Conservation (phyloP, 352 stramenopile species). For the Phytophthora podocarpi region DNA sequence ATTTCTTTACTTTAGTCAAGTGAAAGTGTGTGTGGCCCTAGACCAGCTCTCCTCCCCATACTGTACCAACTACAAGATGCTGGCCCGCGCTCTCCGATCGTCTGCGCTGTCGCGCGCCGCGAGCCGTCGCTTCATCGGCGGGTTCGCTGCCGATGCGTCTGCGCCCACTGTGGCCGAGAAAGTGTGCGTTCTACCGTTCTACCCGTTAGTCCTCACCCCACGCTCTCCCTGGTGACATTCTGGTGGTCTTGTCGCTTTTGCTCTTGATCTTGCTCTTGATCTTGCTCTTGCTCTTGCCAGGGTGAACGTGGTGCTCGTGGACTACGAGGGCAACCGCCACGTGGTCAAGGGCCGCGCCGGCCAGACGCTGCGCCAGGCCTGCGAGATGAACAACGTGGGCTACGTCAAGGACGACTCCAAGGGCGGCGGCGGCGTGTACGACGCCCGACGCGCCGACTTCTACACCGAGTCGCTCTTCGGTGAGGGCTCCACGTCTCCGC, state of each 20-base stretch:
- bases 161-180: conserved; percentile 61
- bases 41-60: conserved; percentile 7
- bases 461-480: conserved; percentile 91
- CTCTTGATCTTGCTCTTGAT: background rate
- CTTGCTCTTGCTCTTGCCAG: conserved; percentile 36
- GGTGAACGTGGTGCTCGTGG: conserved; percentile 85
- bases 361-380: conserved; percentile 85
- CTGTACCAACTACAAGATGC: conserved; percentile 34
- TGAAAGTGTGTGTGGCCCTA: conserved; percentile 24
- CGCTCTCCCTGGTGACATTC: background rate
- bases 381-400: conserved; percentile 73
- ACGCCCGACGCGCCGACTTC: conserved; percentile 69
- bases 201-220: background rate
- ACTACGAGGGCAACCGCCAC: conserved; percentile 90
- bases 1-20: conserved; percentile 10
- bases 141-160: conserved; percentile 44
- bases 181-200: conserved; percentile 45
- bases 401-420: conserved; percentile 89
- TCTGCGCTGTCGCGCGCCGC: conserved; percentile 33
- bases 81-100: conserved; percentile 46
- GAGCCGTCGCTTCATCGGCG: conserved; percentile 59
- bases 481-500: conserved; percentile 78
- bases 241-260: conserved; percentile 13
- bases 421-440: conserved; percentile 73
- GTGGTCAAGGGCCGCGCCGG: conserved; percentile 79